phyloP scores from a whole-genome alignment of 2,329 filamentous ascomycete species.

The Arthroderma sp. region DNA sequence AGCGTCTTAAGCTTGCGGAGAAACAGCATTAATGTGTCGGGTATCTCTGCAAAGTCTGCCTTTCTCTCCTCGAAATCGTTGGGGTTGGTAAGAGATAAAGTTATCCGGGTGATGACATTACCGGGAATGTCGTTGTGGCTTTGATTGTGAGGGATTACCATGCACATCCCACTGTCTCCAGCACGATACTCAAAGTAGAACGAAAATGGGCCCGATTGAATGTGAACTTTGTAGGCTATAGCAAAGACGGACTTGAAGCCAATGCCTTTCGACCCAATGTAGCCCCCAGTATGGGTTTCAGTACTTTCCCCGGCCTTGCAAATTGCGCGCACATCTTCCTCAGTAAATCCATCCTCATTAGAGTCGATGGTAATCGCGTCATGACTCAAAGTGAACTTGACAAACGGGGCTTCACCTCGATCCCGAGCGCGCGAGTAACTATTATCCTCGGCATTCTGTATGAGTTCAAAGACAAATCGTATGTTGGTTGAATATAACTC shows the following conservation, averaged over 20 bases:
- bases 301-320: slow-evolving; percentile 25
- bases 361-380: slow-evolving; percentile 29
- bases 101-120: slow-evolving; percentile 25
- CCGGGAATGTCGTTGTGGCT: slow-evolving; percentile 5
- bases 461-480: slow-evolving; percentile 19
- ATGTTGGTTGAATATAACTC: slow-evolving; percentile 11
- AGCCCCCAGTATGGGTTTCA: slow-evolving; percentile 19
- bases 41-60: slow-evolving; percentile 24
- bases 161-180: slow-evolving; percentile 30
- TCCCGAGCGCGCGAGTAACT: slow-evolving; percentile 12
- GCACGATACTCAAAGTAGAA: slow-evolving; percentile 23
- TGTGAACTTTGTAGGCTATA: slow-evolving; percentile 22
- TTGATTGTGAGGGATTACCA: slow-evolving; percentile 24
- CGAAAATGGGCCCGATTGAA: slow-evolving; percentile 27
- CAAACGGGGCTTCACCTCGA: slow-evolving; percentile 10
- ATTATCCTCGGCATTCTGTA: slow-evolving; percentile 35
- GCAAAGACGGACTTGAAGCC: slow-evolving; percentile 27
- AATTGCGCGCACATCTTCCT: slow-evolving; percentile 24
- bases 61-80: slow-evolving; percentile 4
- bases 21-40: slow-evolving; percentile 31
- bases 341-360: slow-evolving; percentile 32
- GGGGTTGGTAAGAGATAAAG: slow-evolving; percentile 23
- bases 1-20: slow-evolving; percentile 28
- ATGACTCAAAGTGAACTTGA: slow-evolving; percentile 13
- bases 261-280: slow-evolving; percentile 24